Base-by-base conservation (phyloP, 306 rosid species). In the Corylus avellana region DNA sequence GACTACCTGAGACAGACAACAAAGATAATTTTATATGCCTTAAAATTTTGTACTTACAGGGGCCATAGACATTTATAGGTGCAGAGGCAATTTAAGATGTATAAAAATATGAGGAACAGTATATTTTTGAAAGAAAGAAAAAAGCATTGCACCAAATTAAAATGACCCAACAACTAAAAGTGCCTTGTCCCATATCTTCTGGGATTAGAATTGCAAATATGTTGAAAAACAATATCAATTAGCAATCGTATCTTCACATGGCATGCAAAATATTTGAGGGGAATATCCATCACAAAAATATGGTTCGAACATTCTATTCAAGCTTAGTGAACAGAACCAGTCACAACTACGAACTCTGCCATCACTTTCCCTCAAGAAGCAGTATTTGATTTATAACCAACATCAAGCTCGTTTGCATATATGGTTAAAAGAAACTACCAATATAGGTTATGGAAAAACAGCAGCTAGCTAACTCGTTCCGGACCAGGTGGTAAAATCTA, bases 1-100 rank as follows among this genome's bases (percentile, higher is more conserved):
- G 91, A 70, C 54, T 90, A 83, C 87, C 99, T 95, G 90, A 84
- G 71, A 86, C 48, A 76, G 44, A 47, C 67, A 73, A 67, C 58
- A 66, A 63, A 78, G 17, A 29, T 11, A 75, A 83, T 61, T 75
- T 46, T 55, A 75, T 67, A 13, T 44, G 72, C 50, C 51, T 17
- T 67, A 3, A 5, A 18, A 37, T 4, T 39, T 16, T 35, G 17
- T 64, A 64, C 35, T 64, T 32, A 64, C 2, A 29, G 20, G 14
- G 48, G 70, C n/a, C 35, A 64, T 14, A 35, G 3, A 64, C n/a
- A 18, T 67, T 66, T 67, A 42, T 12, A 67, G 13, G 44, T 67
- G 42, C 27, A 42, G 8, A 8, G 25, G 16, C 29, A 39, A 18
- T 3, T 32, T 7, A 16, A 64, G 20, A 64, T 35, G 22, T 35